Evolutionary conservation across 2,329 filamentous ascomycete species (phyloP).

Genomic region (Fusarium chaquense): DNA sequence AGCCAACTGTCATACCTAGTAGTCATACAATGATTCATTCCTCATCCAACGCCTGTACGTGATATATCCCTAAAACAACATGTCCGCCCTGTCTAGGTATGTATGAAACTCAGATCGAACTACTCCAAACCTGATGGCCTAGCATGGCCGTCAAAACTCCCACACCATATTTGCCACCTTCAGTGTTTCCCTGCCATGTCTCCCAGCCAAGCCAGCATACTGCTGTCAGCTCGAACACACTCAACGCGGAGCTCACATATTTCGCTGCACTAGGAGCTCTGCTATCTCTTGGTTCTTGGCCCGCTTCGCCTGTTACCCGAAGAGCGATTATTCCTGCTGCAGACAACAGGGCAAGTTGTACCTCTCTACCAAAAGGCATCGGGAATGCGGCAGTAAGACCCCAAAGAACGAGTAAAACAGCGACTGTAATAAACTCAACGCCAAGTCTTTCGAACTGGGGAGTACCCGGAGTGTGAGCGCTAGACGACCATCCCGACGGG

Average conservation of each 20-base stretch:
- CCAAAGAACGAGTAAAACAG: constrained; percentile 46
- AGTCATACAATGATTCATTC: constrained; percentile 13
- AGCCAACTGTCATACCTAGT: constrained; percentile 1
- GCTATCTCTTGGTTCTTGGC: constrained; percentile 23
- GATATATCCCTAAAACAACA: constrained; percentile 21
- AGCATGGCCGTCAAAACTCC: constrained; percentile 50
- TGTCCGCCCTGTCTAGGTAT: constrained; percentile 11
- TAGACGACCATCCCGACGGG: background rate
- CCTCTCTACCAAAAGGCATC: constrained; percentile 46
- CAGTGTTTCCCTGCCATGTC: constrained; percentile 45
- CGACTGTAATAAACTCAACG: constrained; percentile 43
- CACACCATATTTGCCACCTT: constrained; percentile 46
- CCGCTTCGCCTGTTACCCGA: constrained; percentile 48
- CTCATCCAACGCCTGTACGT: constrained; percentile 26
- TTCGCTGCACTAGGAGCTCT: constrained; percentile 35
- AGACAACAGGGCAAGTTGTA: constrained; percentile 46
- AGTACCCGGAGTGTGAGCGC: background rate
- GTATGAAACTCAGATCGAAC: constrained; percentile 24
- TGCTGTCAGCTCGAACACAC: constrained; percentile 50
- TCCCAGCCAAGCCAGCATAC: constrained; percentile 53
- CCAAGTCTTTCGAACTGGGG: constrained; percentile 18
- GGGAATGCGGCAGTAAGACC: constrained; percentile 34
- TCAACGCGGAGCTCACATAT: constrained; percentile 47
- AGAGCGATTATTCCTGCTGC: constrained; percentile 50
- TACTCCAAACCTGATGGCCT: constrained; percentile 49